Evolutionary conservation across 2,329 filamentous ascomycete species (phyloP).

Genomic region (Nemania diffusa): DNA sequence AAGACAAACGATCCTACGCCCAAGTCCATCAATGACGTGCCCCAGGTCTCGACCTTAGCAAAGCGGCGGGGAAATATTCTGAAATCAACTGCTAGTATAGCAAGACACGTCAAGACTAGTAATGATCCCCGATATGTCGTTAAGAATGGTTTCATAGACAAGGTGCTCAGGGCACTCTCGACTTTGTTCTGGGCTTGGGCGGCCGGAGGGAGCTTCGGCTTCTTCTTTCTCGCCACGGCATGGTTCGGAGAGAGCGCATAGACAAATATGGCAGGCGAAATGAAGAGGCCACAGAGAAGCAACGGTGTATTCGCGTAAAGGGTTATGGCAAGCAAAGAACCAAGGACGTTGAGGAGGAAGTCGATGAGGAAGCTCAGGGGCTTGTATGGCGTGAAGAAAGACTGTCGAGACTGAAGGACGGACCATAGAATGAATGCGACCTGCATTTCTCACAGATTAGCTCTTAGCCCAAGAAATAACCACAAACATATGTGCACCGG

Average conservation of each 20-base stretch:
- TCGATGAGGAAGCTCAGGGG: slow-evolving; percentile 77
- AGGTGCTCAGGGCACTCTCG: slow-evolving; percentile 54
- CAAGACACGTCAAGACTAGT: slow-evolving; percentile 88
- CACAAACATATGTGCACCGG: not conserved
- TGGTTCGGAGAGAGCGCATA: slow-evolving; percentile 62
- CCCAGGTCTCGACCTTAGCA: slow-evolving; percentile 99
- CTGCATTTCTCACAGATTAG: slow-evolving; percentile 60
- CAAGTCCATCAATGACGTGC: slow-evolving; percentile 98
- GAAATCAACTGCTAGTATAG: slow-evolving; percentile 98
- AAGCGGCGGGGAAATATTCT: slow-evolving; percentile 91
- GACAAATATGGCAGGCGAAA: slow-evolving; percentile 75
- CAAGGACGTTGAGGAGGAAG: slow-evolving; percentile 86
- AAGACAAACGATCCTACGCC: slow-evolving; percentile 98
- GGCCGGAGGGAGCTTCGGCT: slow-evolving; percentile 60
- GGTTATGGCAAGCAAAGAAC: slow-evolving; percentile 85
- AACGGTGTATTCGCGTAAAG: slow-evolving; percentile 81
- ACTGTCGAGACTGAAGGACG: slow-evolving; percentile 82
- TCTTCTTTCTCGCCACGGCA: slow-evolving; percentile 59
- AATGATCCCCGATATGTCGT: slow-evolving; percentile 91
- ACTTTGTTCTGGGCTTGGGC: slow-evolving; percentile 51
- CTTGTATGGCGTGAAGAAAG: slow-evolving; percentile 83
- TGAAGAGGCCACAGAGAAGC: slow-evolving; percentile 77
- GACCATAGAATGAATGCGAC: slow-evolving; percentile 88
- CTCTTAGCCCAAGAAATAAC: slow-evolving; percentile 30
- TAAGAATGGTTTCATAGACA: slow-evolving; percentile 90